Evolutionary conservation across 768 basidiomycete genomes (phyloP).

Genomic region (Hirschioporus abietinus): DNA sequence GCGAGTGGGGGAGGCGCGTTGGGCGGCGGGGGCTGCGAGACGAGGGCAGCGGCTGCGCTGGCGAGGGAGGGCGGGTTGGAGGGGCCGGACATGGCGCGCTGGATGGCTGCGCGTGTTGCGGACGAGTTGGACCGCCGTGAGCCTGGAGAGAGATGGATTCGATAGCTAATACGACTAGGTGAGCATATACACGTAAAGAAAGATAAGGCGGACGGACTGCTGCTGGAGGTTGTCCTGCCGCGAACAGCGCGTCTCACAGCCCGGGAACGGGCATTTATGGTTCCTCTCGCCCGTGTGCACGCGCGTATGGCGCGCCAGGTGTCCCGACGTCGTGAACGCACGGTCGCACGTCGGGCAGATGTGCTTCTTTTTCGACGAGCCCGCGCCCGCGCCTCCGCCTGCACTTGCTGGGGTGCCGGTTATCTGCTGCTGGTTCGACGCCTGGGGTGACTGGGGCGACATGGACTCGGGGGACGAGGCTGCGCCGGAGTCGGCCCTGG

Average conservation of each 20-base stretch:
- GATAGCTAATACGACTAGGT: slow-evolving; percentile 43
- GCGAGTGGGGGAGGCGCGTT: slow-evolving; percentile 7
- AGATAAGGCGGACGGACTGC: slow-evolving; percentile 35
- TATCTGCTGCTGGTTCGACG: background rate
- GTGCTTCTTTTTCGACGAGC: slow-evolving; percentile 27
- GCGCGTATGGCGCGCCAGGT: slow-evolving; percentile 81
- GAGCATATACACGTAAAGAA: background rate
- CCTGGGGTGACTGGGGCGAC: background rate
- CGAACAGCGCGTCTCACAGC: slow-evolving; percentile 87
- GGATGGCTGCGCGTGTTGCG: slow-evolving; percentile 52
- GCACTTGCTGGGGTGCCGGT: background rate
- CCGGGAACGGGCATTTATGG: slow-evolving; percentile 93
- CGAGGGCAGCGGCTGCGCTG: slow-evolving; percentile 10
- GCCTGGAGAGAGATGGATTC: slow-evolving; percentile 77
- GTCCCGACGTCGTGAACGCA: slow-evolving; percentile 83
- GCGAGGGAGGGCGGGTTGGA: slow-evolving; percentile 5
- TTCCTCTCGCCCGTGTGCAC: slow-evolving; percentile 91
- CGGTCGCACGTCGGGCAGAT: slow-evolving; percentile 70
- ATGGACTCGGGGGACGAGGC: background rate
- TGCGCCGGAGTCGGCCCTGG: background rate
- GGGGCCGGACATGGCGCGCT: slow-evolving; percentile 29
- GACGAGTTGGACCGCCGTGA: slow-evolving; percentile 59
- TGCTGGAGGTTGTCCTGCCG: slow-evolving; percentile 83
- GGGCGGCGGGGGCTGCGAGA: slow-evolving; percentile 12
- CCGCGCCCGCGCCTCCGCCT: no score